Percentiles rank a stretch among this genome's conserved stretches.
Evolutionary conservation across 495 filamentous ascomycete genomes (phyloP).

Genomic region (Neurospora sublineolata): DNA sequence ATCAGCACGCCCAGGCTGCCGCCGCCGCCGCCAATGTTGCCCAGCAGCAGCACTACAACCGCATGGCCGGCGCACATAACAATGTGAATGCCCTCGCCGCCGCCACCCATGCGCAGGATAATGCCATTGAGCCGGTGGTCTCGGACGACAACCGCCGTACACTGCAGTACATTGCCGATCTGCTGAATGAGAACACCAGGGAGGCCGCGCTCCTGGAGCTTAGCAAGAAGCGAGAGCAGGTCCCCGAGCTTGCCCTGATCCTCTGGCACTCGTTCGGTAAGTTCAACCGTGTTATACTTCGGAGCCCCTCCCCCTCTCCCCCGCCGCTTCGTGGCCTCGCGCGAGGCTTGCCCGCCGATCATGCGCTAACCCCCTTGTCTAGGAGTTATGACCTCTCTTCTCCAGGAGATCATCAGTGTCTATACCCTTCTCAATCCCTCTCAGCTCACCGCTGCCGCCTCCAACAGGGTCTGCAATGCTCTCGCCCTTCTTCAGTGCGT

Average conservation of each 20-base stretch:
- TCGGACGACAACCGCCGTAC: conserved; percentile 89
- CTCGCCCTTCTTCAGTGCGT: conserved; percentile 95
- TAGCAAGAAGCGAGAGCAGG: conserved; percentile 97
- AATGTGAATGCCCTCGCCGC: conserved; percentile 31
- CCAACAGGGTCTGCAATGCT: conserved; percentile 95
- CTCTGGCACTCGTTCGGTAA: conserved; percentile 98
- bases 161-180: conserved; percentile 83
- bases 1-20: conserved; percentile 52
- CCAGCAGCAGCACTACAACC: conserved; percentile 68
- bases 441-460: conserved; percentile 90
- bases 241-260: conserved; percentile 90
- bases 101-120: conserved; percentile 47
- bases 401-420: conserved; percentile 98
- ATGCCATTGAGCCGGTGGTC: conserved; percentile 38
- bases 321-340: conserved; percentile 1
- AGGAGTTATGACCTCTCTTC: conserved; percentile 96
- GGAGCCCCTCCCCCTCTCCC: neutral
- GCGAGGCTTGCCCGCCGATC: conserved; percentile 4
- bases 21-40: conserved; percentile 56
- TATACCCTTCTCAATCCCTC: conserved; percentile 94
- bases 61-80: conserved; percentile 55
- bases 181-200: conserved; percentile 74
- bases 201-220: conserved; percentile 90
- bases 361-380: conserved; percentile 5
- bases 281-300: conserved; percentile 11